Evolutionary conservation across 345 rosid genomes (phyloP).

Genomic region (Euphorbia tirucalli): DNA sequence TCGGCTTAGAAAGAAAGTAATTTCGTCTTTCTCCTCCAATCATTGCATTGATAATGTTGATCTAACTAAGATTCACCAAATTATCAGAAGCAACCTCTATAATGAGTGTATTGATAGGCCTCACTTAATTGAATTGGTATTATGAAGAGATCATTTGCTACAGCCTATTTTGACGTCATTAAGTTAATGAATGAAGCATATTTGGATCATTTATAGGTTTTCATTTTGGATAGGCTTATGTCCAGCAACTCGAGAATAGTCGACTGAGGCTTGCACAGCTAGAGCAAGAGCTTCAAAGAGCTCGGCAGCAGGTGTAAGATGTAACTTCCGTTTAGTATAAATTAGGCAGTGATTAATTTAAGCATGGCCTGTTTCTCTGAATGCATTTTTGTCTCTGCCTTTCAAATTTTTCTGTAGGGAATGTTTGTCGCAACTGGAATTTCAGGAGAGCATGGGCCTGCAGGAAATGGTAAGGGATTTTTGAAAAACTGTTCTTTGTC

Average conservation of each 20-base stretch:
- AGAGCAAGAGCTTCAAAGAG: constrained; percentile 82
- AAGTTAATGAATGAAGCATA: constrained; percentile 26
- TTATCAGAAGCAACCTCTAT: too few relatives aligned
- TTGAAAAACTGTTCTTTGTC: neutral
- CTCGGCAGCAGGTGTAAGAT: constrained; percentile 64
- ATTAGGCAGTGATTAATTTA: neutral
- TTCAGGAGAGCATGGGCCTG: constrained; percentile 41
- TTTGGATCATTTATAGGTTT: constrained; percentile 46
- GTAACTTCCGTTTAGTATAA: neutral
- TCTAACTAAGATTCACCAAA: too few relatives aligned
- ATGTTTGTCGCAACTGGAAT: constrained; percentile 41
- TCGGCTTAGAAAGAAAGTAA: constrained; percentile 85
- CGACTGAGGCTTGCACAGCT: constrained; percentile 62
- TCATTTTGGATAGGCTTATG: constrained; percentile 77
- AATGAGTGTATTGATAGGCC: neutral
- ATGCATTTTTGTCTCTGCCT: neutral
- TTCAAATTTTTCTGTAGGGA: constrained; percentile 61
- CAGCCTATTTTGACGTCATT: constrained; percentile 1
- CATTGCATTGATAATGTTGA: neutral
- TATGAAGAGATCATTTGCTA: constrained; percentile 4
- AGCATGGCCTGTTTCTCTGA: neutral
- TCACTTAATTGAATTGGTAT: constrained; percentile 5
- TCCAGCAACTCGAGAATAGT: constrained; percentile 85
- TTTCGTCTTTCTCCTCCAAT: neutral
- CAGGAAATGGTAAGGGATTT: constrained; percentile 53